Evolutionary conservation across 495 filamentous ascomycete species (phyloP).

Genomic region (Tuber aestivum): DNA sequence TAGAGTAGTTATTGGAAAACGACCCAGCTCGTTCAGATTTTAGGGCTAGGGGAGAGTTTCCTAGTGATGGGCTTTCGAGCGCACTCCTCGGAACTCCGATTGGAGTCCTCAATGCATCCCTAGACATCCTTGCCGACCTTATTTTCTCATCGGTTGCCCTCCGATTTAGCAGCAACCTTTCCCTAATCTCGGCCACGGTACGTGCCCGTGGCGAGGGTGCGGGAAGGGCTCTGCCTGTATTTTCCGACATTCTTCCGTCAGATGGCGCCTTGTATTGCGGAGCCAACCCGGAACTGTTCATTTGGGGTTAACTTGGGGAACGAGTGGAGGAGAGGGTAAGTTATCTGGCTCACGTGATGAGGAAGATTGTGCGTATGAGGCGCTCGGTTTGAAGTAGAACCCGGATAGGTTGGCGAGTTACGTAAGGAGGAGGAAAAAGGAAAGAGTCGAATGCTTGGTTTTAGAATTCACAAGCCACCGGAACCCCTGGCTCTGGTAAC

Average conservation of each 20-base stretch:
- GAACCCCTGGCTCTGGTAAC: neutral
- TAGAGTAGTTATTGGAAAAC: neutral
- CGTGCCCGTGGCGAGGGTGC: neutral
- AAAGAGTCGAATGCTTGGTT: neutral
- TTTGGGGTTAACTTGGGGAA: neutral
- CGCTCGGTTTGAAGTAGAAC: neutral
- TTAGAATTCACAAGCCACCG: neutral
- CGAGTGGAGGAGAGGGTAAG: neutral
- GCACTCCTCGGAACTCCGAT: neutral
- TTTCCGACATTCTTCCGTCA: neutral
- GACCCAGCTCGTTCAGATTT: neutral
- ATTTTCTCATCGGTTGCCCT: conserved; percentile 1
- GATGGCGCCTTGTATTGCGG: neutral
- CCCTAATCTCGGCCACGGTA: neutral
- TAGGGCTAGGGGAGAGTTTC: neutral
- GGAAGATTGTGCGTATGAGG: neutral
- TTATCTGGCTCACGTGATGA: neutral
- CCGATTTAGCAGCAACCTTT: conserved; percentile 8
- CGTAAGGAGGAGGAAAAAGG: neutral
- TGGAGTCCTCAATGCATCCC: conserved; percentile 6
- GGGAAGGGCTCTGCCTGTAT: neutral
- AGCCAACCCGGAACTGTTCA: neutral
- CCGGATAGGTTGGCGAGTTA: neutral
- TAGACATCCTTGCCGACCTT: neutral
- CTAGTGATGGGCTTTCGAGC: conserved; percentile 2